Evolutionary conservation across 768 basidiomycete species (phyloP).

Genomic region (Termitomyces titanicus): DNA sequence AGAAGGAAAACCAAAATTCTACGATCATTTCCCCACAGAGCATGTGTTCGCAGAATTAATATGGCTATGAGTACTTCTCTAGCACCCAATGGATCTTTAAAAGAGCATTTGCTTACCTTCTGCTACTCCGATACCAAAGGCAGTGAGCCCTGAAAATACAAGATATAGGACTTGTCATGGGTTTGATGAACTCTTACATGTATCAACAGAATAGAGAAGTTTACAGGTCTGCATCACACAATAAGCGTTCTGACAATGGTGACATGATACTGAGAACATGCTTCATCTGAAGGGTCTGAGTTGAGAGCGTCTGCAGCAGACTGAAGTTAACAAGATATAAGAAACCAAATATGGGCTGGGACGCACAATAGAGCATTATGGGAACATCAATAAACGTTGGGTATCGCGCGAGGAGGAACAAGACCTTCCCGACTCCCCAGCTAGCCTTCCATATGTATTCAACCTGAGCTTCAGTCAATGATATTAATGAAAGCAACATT

Average conservation of each 20-base stretch:
- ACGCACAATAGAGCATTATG: conserved; percentile 16
- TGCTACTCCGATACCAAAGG: conserved; percentile 6
- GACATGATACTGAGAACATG: not conserved
- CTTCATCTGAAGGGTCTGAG: no score
- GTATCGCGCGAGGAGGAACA: conserved; percentile 23
- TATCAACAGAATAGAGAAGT: not conserved
- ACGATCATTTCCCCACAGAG: conserved; percentile 13
- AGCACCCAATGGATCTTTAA: not conserved
- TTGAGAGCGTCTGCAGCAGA: not conserved
- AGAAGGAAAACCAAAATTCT: conserved; percentile 6
- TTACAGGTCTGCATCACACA: conserved; percentile 6
- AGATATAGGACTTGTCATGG: no score
- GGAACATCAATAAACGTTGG: conserved; percentile 21
- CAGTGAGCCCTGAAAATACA: not conserved
- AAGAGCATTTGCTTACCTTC: conserved; percentile 4
- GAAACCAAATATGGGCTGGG: not conserved
- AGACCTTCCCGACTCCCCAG: conserved; percentile 21
- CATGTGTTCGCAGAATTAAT: conserved; percentile 17
- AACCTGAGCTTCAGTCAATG: conserved; percentile 9
- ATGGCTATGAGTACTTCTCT: conserved; percentile 5
- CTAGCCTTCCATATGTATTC: conserved; percentile 20
- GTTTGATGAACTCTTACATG: no score
- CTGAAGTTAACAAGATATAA: not conserved
- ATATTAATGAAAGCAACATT: not conserved
- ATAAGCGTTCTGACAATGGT: not conserved